phyloP scores from a whole-genome alignment of 129 eudicot species.

The carrot (Daucus carota) region DNA sequence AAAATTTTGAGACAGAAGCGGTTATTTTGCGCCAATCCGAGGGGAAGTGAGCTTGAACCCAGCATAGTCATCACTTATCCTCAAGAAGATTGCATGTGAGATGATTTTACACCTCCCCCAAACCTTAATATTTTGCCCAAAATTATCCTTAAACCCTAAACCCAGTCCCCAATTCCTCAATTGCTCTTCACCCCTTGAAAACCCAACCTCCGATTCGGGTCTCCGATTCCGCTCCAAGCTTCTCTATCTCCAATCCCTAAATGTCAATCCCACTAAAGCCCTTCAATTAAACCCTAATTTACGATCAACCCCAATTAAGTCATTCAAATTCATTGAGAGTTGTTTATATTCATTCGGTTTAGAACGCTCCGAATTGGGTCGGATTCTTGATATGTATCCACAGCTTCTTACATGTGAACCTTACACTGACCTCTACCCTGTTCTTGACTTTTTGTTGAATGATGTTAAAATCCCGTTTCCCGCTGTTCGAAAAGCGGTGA shows the following conservation, averaged over 20 bases:
- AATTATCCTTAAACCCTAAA: neutral
- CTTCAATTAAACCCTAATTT: conserved; percentile 61
- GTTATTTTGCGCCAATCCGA: too few relatives aligned
- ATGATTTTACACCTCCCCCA: neutral
- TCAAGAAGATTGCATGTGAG: neutral
- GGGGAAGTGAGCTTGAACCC: too few relatives aligned
- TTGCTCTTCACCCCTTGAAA: neutral
- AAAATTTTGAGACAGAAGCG: too few relatives aligned
- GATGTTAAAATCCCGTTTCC: conserved; percentile 48
- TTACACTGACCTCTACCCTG: conserved; percentile 55
- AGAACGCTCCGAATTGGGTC: conserved; percentile 47
- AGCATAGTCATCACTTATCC: too few relatives aligned
- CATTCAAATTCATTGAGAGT: conserved; percentile 47
- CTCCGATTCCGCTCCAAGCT: conserved; percentile 65
- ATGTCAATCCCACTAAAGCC: conserved; percentile 70
- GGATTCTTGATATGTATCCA: conserved; percentile 69
- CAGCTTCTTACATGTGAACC: conserved; percentile 73
- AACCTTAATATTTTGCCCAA: neutral
- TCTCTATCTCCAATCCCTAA: conserved; percentile 48
- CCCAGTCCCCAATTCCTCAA: neutral
- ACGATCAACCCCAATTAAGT: conserved; percentile 62
- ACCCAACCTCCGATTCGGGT: conserved; percentile 49
- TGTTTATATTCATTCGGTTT: conserved; percentile 69
- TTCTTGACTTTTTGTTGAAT: conserved; percentile 58
- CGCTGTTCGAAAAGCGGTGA: conserved; percentile 37